Evolutionary conservation across 176 grass and related monocot genomes (phyloP).

Genomic region (Ensete glaucum): DNA sequence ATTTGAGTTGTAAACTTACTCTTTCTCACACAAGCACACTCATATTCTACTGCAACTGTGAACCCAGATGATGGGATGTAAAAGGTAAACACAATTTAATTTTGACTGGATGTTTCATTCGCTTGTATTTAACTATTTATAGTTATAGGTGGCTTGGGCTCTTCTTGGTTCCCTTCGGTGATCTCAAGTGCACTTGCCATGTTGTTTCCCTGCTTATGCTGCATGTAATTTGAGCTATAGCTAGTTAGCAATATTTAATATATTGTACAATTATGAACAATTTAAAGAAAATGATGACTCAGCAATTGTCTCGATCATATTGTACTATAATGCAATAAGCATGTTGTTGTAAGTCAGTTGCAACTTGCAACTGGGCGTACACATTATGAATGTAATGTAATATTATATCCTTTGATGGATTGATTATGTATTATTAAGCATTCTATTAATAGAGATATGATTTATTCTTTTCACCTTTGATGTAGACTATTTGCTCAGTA

Average conservation of each 20-base stretch:
- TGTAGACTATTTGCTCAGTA: not conserved
- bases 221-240: not conserved
- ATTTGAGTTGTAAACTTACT: constrained; percentile 23
- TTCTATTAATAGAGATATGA: not conserved
- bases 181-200: not conserved
- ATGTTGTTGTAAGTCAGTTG: not conserved
- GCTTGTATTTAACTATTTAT: not conserved
- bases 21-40: not conserved
- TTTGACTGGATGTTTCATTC: not conserved
- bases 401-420: not conserved
- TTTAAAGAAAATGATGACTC: not conserved
- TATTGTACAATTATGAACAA: not conserved
- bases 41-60: not conserved
- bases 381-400: not conserved
- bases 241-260: not conserved
- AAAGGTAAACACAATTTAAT: constrained; percentile 3
- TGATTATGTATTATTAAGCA: not conserved
- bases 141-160: not conserved
- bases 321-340: not conserved
- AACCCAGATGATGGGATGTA: not conserved
- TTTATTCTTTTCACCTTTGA: not conserved
- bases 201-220: not conserved
- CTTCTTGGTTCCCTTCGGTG: not conserved
- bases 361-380: not conserved
- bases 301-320: not conserved